These are phyloP conservation scores for Salix arbutifolia DNA, from an alignment of 345 rosid genomes.

Conservation along the genomic window DNA sequence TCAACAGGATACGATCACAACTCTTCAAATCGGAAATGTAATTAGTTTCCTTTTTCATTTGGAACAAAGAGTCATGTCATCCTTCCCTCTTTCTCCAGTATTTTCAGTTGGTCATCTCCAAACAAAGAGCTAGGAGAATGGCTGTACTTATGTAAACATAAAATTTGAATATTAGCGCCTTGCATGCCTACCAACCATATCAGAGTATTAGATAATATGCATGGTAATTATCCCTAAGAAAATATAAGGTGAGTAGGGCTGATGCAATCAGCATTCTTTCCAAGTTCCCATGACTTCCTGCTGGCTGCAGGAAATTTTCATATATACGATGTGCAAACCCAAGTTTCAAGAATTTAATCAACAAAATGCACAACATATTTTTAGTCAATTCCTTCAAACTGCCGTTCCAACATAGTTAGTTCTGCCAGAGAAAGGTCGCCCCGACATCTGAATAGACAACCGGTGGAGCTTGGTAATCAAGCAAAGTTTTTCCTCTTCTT, in stretches of 20 bases:
- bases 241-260: neutral
- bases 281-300: neutral
- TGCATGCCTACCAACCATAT: neutral
- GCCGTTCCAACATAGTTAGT: too few species aligned
- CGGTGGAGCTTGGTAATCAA: neutral
- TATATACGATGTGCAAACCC: neutral
- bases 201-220: neutral
- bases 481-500: constrained; percentile 28
- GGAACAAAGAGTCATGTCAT: too few species aligned
- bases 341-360: neutral
- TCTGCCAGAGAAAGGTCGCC: neutral
- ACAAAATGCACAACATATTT: neutral
- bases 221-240: neutral
- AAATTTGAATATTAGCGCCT: too few species aligned
- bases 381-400: too few species aligned
- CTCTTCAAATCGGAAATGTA: too few species aligned
- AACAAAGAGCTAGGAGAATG: too few species aligned
- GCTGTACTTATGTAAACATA: too few species aligned
- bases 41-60: too few species aligned
- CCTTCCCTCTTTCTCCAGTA: too few species aligned
- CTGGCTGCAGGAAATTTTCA: neutral
- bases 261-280: neutral
- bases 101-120: too few species aligned
- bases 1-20: too few species aligned
- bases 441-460: neutral